These are phyloP conservation scores for apple (Malus domestica) DNA, from an alignment of 306 rosid species.

Conservation along the genomic window DNA sequence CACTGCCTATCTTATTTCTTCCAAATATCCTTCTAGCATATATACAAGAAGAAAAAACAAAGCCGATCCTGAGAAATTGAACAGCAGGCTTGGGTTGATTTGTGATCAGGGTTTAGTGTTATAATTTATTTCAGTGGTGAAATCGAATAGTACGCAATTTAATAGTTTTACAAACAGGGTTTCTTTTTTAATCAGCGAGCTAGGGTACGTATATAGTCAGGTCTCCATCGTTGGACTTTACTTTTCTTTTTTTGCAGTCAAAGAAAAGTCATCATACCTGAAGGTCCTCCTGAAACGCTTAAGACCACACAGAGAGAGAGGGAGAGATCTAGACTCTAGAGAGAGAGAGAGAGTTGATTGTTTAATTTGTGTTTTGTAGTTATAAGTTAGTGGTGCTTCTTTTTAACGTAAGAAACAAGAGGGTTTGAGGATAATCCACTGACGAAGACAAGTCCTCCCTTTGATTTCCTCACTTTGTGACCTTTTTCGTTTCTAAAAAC, in stretches of 20 bases:
- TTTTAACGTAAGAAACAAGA: constrained; percentile 28
- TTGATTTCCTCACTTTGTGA: constrained; percentile 23
- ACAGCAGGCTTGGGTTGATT: background rate
- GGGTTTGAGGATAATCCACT: constrained; percentile 20
- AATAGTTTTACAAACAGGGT: background rate
- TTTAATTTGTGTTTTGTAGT: background rate
- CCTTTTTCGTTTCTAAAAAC: constrained; percentile 34
- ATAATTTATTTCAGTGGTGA: constrained; percentile 8
- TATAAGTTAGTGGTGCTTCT: background rate
- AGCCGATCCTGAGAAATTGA: background rate
- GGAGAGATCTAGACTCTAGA: background rate
- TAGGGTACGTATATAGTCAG: constrained; percentile 27
- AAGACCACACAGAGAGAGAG: constrained; percentile 5
- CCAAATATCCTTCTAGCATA: background rate
- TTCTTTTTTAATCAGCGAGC: constrained; percentile 3
- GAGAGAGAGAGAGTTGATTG: constrained; percentile 16
- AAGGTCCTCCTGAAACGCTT: constrained; percentile 27
- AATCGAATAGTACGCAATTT: background rate
- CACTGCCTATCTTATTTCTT: background rate
- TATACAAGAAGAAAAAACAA: background rate
- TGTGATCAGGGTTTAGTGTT: constrained; percentile 11
- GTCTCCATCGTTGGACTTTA: constrained; percentile 69
- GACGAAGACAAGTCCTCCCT: constrained; percentile 55
- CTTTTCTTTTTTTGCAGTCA: constrained; percentile 57
- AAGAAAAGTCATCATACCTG: constrained; percentile 57